phyloP scores from a whole-genome alignment of 169 alveolate genomes.

The Plasmodium sp. region DNA sequence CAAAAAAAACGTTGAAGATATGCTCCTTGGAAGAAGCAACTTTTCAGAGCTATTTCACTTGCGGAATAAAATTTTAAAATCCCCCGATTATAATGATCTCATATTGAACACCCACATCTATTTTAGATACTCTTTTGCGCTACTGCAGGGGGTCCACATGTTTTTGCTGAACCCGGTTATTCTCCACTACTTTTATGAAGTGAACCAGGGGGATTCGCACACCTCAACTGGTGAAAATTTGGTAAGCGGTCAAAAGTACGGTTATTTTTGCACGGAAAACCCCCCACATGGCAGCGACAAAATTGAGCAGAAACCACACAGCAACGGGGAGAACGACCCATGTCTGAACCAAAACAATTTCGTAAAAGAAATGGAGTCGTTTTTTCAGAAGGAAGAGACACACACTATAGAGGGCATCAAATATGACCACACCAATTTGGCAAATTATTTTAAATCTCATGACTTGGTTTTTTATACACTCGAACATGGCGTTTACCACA shows the following conservation, averaged over 20 bases:
- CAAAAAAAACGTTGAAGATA: constrained; percentile 2
- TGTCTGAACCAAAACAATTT: not conserved
- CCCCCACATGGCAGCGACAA: not conserved
- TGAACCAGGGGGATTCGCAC: not conserved
- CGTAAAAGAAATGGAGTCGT: constrained; percentile 8
- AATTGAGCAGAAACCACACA: not conserved
- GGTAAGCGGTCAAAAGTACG: not conserved
- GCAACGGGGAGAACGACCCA: not conserved
- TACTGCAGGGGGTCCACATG: constrained; percentile 6
- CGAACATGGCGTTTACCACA: constrained; percentile 22
- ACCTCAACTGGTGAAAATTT: not conserved
- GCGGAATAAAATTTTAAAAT: constrained; percentile 7
- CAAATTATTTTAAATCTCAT: constrained; percentile 31
- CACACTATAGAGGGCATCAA: not conserved
- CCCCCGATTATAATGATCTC: constrained; percentile 42
- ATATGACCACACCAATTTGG: constrained; percentile 38
- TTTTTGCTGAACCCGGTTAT: constrained; percentile 30
- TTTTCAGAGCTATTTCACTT: constrained; percentile 14
- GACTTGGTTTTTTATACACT: constrained; percentile 17
- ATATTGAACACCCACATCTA: constrained; percentile 44
- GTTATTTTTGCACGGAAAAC: not conserved
- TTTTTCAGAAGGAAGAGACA: constrained; percentile 11
- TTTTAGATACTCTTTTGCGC: constrained; percentile 15
- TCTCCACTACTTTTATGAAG: constrained; percentile 48
- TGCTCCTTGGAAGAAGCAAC: constrained; percentile 2